Conservation (phyloP, 192 early-diverging fungal species). For the Coemansia sp. region DNA sequence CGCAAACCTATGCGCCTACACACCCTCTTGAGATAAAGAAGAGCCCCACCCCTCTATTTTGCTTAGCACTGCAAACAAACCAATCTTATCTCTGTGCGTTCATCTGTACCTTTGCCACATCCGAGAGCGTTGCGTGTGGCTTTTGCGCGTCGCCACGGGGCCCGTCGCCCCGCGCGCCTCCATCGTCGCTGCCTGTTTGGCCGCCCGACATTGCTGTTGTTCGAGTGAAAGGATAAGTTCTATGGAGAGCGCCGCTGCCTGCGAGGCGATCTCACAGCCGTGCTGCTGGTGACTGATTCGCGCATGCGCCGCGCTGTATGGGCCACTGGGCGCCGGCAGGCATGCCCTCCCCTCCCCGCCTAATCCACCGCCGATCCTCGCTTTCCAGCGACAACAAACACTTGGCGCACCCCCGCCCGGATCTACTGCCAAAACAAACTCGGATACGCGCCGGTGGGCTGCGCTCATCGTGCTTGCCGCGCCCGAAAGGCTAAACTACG, state of each 20-base stretch:
- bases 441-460: neutral
- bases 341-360: no score
- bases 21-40: neutral
- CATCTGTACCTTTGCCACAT: slow-evolving; percentile 25
- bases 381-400: neutral
- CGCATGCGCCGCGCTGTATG: no score
- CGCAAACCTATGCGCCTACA: slow-evolving; percentile 38
- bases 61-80: neutral
- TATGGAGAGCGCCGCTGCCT: no score
- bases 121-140: slow-evolving; percentile 17
- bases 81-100: neutral
- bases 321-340: no score
- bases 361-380: neutral
- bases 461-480: slow-evolving; percentile 3
- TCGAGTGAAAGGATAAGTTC: neutral
- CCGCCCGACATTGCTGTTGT: neutral
- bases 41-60: neutral
- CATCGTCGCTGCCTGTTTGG: neutral
- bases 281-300: no score
- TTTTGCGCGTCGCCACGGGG: slow-evolving; percentile 12
- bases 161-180: neutral
- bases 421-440: neutral
- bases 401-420: no score
- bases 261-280: no score
- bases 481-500: neutral